phyloP scores from a whole-genome alignment of 257 asterid species.

The Plantago elongata region DNA sequence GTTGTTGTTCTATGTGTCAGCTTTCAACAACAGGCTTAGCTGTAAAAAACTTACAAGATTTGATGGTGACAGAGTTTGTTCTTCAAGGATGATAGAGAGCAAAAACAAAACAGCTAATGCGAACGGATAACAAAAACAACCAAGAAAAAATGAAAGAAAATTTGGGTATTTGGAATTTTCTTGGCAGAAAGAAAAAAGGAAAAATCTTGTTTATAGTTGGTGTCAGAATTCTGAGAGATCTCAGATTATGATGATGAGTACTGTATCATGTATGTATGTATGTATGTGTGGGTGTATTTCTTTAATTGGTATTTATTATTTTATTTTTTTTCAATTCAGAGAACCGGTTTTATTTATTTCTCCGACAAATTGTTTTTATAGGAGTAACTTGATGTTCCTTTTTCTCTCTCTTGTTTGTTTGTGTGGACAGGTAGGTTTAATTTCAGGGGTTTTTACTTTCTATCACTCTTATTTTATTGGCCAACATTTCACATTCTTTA shows the following conservation, averaged over 20 bases:
- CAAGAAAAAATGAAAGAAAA: conserved; percentile 9
- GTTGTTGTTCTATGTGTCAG: conserved; percentile 39
- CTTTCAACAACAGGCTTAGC: conserved; percentile 71
- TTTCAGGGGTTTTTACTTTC: conserved; percentile 23
- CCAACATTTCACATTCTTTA: conserved; percentile 25
- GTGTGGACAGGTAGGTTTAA: conserved; percentile 26
- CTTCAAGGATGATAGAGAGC: conserved; percentile 54
- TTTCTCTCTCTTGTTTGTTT: conserved; percentile 25
- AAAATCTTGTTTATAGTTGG: conserved; percentile 30
- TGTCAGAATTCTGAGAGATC: conserved; percentile 71
- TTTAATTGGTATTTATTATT: neutral
- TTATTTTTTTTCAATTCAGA: conserved; percentile 24
- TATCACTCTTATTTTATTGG: conserved; percentile 25
- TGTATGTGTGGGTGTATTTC: conserved; percentile 17
- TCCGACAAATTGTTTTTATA: conserved; percentile 35
- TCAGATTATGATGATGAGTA: conserved; percentile 45
- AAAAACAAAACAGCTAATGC: conserved; percentile 31
- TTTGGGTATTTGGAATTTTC: conserved; percentile 39
- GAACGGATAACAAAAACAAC: conserved; percentile 52
- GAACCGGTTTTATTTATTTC: conserved; percentile 28
- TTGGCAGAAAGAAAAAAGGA: conserved; percentile 32
- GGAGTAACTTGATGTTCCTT: conserved; percentile 5
- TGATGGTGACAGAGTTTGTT: conserved; percentile 95
- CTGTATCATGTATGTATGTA: neutral
- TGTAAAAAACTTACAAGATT: conserved; percentile 68